A percentile compares a stretch with the other conserved stretches of the same genome.
Evolutionary conservation across 2,329 filamentous ascomycete species (phyloP).

Genomic region (Ceratocystis papillata): DNA sequence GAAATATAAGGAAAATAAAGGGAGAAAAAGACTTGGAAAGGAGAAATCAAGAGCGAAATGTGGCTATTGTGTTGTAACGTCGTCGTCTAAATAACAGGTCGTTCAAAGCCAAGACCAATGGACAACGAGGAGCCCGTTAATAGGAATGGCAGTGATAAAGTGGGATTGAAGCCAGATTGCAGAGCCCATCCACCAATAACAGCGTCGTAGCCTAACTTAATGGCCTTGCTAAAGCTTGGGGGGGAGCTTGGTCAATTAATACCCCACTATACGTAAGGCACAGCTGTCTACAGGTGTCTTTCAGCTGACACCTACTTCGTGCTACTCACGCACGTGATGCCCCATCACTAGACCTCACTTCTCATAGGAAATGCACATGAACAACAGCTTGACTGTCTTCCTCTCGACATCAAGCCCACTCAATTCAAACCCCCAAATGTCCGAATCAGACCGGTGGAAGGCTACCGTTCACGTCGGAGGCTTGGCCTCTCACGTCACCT

Average conservation of each 20-base stretch:
- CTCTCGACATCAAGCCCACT: background rate
- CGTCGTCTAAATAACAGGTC: constrained; percentile 12
- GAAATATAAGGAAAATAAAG: constrained; percentile 13
- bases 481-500: constrained; percentile 66
- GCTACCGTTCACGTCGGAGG: constrained; percentile 88
- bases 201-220: constrained; percentile 2
- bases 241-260: background rate
- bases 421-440: constrained; percentile 44
- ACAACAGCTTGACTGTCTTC: background rate
- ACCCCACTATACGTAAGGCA: background rate
- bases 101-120: background rate
- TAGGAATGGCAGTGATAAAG: constrained; percentile 12
- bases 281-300: background rate
- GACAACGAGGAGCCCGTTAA: background rate
- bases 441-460: constrained; percentile 73
- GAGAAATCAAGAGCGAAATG: background rate
- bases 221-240: constrained; percentile 12
- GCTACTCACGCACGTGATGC: constrained; percentile 16
- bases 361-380: too few relatives aligned
- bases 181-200: constrained; percentile 26
- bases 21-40: constrained; percentile 7
- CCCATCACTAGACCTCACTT: constrained; percentile 13
- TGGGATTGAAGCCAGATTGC: constrained; percentile 39
- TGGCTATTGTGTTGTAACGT: background rate
- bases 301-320: background rate